A percentile compares a stretch with the other conserved stretches of the same genome.
Evolutionary conservation across 371 early-diverging fungal genomes (phyloP).

Genomic region (Rhizopus sp.): DNA sequence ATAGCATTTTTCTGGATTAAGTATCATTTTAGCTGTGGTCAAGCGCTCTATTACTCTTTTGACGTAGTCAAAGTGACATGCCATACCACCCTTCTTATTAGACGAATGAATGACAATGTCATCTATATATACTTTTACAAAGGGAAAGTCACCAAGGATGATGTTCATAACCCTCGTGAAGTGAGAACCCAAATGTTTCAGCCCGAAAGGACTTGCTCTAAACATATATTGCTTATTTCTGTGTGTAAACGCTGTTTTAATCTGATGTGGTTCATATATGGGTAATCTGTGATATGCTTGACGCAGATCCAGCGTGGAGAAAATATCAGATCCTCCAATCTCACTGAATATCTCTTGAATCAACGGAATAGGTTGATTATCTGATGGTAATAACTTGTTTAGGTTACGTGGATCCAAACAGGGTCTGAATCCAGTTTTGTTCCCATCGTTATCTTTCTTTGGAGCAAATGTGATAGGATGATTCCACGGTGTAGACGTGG

Average conservation of each 20-base stretch:
- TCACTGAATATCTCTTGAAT: neutral
- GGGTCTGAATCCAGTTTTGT: neutral
- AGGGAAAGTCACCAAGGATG: too few species aligned
- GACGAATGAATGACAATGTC: too few species aligned
- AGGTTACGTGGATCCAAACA: neutral
- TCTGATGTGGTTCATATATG: neutral
- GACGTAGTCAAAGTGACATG: too few species aligned
- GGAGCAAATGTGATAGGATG: neutral
- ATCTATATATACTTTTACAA: too few species aligned
- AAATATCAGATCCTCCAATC: neutral
- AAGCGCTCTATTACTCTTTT: too few species aligned
- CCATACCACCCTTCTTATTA: too few species aligned
- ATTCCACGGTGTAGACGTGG: neutral
- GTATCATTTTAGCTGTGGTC: too few species aligned
- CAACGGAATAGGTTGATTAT: neutral
- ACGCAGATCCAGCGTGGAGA: neutral
- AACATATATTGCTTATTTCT: neutral
- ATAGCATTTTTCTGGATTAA: too few species aligned
- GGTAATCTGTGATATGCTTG: neutral
- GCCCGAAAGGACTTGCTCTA: neutral
- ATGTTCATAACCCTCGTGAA: too few species aligned
- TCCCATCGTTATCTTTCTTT: neutral
- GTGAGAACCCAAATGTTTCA: neutral
- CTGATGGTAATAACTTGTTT: neutral
- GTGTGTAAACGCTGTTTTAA: neutral